phyloP scores from a whole-genome alignment of 495 filamentous ascomycete genomes.

The Penicillium silybi region DNA sequence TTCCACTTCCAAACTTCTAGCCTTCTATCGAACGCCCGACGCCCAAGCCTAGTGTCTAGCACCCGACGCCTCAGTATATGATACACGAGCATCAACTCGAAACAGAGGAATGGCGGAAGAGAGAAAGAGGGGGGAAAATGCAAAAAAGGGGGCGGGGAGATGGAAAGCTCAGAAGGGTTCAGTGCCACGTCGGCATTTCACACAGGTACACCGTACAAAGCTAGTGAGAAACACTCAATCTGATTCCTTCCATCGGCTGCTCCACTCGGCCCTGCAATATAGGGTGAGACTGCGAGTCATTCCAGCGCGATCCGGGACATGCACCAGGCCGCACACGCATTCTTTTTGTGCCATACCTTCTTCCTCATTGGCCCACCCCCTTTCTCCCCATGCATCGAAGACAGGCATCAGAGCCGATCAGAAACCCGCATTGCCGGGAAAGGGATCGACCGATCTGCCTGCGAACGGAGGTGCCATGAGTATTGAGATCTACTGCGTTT shows the following conservation, averaged over 20 bases:
- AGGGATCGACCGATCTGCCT: constrained; percentile 12
- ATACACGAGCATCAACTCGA: constrained; percentile 1
- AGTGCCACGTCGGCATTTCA: neutral
- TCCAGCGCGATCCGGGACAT: constrained; percentile 10
- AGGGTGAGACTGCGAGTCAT: constrained; percentile 22
- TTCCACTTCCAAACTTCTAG: neutral
- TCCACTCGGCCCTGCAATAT: constrained; percentile 26
- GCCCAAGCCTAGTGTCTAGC: too few species aligned
- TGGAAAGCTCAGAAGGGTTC: neutral
- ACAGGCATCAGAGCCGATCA: constrained; percentile 25
- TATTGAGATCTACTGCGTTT: neutral
- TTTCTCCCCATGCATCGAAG: constrained; percentile 17
- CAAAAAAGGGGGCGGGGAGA: neutral
- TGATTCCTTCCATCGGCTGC: neutral
- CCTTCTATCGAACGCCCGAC: constrained; percentile 1
- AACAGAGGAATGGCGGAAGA: constrained; percentile 4
- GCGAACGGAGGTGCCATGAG: constrained; percentile 2
- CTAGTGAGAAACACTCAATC: neutral
- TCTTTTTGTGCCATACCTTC: neutral
- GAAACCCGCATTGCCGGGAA: constrained; percentile 19
- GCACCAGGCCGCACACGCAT: constrained; percentile 10
- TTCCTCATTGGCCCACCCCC: constrained; percentile 11
- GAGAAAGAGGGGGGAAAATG: neutral
- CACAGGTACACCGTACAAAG: neutral
- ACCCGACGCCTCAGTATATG: neutral